These are phyloP conservation scores for Entomortierella chlamydospora DNA, from an alignment of 192 early-diverging fungal genomes.

Conservation along the genomic window DNA sequence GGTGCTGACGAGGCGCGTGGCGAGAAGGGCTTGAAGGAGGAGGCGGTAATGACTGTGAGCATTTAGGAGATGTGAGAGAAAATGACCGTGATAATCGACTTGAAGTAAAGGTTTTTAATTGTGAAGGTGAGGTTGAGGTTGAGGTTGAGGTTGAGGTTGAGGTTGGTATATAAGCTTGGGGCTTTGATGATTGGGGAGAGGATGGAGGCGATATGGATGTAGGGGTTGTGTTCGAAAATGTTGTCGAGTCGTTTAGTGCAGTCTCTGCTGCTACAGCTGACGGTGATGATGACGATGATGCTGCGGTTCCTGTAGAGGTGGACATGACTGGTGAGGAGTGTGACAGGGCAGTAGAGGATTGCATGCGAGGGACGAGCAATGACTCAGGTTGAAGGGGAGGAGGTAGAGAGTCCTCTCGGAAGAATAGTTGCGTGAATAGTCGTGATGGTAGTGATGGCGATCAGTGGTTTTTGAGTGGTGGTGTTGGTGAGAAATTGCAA, in stretches of 20 bases:
- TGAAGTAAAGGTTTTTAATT: not conserved
- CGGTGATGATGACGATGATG: too few species aligned
- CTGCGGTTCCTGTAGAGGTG: not conserved
- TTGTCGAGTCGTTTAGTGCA: not conserved
- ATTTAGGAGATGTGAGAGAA: not conserved
- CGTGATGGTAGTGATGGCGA: not conserved
- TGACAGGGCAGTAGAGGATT: not conserved
- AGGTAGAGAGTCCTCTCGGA: not conserved
- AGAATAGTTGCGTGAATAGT: not conserved
- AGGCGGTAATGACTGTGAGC: not conserved
- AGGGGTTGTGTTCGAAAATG: not conserved
- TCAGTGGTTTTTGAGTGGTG: not conserved
- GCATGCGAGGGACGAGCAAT: not conserved
- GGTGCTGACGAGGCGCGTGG: constrained; percentile 4
- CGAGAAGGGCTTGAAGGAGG: not conserved
- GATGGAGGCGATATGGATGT: not conserved
- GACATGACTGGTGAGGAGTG: not conserved
- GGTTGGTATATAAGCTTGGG: too few species aligned
- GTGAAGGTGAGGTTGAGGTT: not conserved
- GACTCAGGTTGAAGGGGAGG: not conserved
- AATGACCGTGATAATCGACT: not conserved
- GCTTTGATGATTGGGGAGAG: not conserved
- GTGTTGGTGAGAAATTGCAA: not conserved
- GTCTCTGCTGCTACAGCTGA: not conserved
- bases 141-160: not conserved